Conservation (phyloP, 768 basidiomycete genomes). For the Cyathus striatus region DNA sequence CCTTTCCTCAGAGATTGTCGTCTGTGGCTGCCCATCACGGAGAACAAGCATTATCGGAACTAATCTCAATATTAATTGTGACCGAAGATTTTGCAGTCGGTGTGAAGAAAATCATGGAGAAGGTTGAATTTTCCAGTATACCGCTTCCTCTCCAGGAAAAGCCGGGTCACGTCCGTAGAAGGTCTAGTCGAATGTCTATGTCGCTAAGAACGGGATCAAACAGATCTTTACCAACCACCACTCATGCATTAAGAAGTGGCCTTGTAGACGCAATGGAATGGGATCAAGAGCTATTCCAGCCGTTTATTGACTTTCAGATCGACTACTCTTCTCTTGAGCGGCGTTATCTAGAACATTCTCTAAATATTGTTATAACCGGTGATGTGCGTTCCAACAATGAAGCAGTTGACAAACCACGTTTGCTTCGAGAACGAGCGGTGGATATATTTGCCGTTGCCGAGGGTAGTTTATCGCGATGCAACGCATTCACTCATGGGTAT, state of each 20-base stretch:
- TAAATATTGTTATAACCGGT: constrained; percentile 42
- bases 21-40: constrained; percentile 64
- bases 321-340: constrained; percentile 81
- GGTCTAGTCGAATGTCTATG: constrained; percentile 62
- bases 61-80: constrained; percentile 65
- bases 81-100: constrained; percentile 81
- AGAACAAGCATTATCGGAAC: constrained; percentile 54
- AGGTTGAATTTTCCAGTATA: constrained; percentile 40
- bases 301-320: constrained; percentile 87
- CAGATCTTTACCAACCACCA: constrained; percentile 15
- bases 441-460: constrained; percentile 77
- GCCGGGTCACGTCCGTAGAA: constrained; percentile 36
- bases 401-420: constrained; percentile 48
- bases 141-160: constrained; percentile 16
- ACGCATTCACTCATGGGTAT: constrained; percentile 86
- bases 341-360: constrained; percentile 54
- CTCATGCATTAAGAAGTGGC: no score
- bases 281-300: constrained; percentile 91
- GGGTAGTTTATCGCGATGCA: constrained; percentile 71
- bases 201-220: constrained; percentile 40
- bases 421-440: constrained; percentile 69
- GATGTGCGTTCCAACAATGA: constrained; percentile 34
- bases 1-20: constrained; percentile 74
- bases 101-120: constrained; percentile 75
- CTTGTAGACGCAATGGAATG: constrained; percentile 52